Evolutionary conservation across 1,284 basidiomycete genomes (phyloP).

Genomic region (Ganoderma leucocontextum): DNA sequence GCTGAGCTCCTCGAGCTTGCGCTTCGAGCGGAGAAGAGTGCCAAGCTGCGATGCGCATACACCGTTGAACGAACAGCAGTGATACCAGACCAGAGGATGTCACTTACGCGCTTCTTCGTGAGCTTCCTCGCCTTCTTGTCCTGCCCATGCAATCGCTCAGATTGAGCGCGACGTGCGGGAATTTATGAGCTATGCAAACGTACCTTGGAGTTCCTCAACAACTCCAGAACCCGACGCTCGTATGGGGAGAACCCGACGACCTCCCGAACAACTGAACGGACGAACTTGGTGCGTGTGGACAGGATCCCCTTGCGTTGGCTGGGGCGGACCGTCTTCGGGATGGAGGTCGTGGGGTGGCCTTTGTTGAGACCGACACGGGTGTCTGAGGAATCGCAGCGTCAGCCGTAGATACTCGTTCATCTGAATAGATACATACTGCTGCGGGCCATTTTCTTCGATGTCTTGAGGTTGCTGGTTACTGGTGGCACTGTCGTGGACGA

Average conservation of each 20-base stretch:
- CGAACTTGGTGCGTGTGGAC: conserved; percentile 89
- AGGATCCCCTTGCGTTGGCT: conserved; percentile 93
- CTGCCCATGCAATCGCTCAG: conserved; percentile 48
- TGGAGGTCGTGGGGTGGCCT: conserved; percentile 92
- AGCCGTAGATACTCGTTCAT: conserved; percentile 12
- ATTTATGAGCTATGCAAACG: conserved; percentile 38
- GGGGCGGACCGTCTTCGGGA: conserved; percentile 83
- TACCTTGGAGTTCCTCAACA: conserved; percentile 99
- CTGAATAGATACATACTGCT: conserved; percentile 57
- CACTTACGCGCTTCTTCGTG: conserved; percentile 95
- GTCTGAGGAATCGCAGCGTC: conserved; percentile 58
- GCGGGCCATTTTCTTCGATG: conserved; percentile 72
- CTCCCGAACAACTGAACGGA: conserved; percentile 92
- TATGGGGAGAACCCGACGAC: conserved; percentile 98
- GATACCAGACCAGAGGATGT: neutral
- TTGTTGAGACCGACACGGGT: conserved; percentile 92
- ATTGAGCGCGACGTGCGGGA: neutral
- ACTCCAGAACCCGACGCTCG: conserved; percentile 98
- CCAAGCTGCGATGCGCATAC: conserved; percentile 71
- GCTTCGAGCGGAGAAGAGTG: conserved; percentile 94
- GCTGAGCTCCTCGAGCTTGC: conserved; percentile 95
- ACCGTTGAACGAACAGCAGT: neutral
- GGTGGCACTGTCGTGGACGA: conserved; percentile 34
- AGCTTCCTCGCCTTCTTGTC: conserved; percentile 99
- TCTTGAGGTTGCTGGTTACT: conserved; percentile 61